Base-by-base conservation (phyloP, 495 filamentous ascomycete species). In the Corynascus novoguineensis region DNA sequence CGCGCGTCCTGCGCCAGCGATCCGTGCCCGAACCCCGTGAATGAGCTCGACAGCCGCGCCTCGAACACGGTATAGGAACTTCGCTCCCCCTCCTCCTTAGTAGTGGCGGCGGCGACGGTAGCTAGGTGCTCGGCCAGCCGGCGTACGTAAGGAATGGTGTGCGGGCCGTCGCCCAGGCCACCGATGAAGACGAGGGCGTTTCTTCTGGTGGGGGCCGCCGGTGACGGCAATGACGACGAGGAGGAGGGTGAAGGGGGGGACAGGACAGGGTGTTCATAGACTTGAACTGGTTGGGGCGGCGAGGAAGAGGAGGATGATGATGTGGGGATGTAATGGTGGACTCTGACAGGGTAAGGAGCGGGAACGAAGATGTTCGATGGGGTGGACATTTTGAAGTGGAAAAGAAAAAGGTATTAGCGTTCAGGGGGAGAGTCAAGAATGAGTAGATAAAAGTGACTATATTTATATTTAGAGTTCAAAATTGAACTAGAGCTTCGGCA, bases 171-270 rank as follows among this genome's bases (percentile, higher is more conserved):
- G 46, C 82, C 85, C 41, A 98, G 81, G 21, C 93, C 92, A 59
- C 85, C 86, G 50, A 96, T 78, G 73, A 93, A 95, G 61, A 98
- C 72, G 25, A 97, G 74, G 22, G 83, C 84, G 74, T 95, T 85
- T 38, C n/a, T n/a, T n/a, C n/a, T n/a, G n/a, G n/a, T n/a, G n/a
- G n/a, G n/a, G n/a, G n/a, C n/a, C n/a, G n/a, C n/a, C n/a, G n/a
- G n/a, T n/a, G n/a, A n/a, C n/a, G n/a, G n/a, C n/a, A n/a, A n/a
- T n/a, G n/a, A n/a, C n/a, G n/a, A n/a, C 10, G 28, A 14, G 66
- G 62, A 3, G 19, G 29, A 51, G 73, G 66, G 67, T 64, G 11
- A 47, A 15, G 46, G 11, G 24, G 41, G 14, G 19, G 24, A 17
- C 31, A 17, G 22, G 25, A n/a, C 27, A 24, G 11, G 10, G 42